Evolutionary conservation across 2,329 filamentous ascomycete species (phyloP).

Genomic region (Leptographium lundbergii): DNA sequence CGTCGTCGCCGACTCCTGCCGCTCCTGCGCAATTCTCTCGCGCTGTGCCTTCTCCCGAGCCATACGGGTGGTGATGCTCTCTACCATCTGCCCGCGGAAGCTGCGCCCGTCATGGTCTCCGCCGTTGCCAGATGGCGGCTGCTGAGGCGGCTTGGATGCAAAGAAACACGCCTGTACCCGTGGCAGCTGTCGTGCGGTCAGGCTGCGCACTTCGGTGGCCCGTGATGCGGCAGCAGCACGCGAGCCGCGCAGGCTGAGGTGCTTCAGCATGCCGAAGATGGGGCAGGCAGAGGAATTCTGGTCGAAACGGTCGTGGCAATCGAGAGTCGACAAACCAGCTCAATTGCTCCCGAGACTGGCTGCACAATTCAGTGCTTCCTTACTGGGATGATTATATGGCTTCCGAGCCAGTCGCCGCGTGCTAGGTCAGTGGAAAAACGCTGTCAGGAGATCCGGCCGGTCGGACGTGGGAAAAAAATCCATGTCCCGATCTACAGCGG

Average conservation of each 20-base stretch:
- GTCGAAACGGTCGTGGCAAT: background rate
- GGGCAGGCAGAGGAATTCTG: background rate
- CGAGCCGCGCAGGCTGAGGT: background rate
- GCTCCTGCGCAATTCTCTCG: conserved; percentile 27
- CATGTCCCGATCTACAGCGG: background rate
- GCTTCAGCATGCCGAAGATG: background rate
- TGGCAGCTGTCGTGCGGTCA: background rate
- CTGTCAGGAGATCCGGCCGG: background rate
- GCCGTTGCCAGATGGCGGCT: background rate
- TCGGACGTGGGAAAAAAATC: background rate
- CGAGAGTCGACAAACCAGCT: background rate
- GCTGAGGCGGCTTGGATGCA: conserved; percentile 8
- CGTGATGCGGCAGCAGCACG: background rate
- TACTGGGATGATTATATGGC: background rate
- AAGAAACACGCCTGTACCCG: background rate
- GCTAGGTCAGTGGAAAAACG: background rate
- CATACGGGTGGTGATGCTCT: conserved; percentile 37
- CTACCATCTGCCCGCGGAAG: conserved; percentile 42
- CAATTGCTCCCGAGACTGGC: background rate
- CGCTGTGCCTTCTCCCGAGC: conserved; percentile 34
- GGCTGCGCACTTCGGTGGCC: background rate
- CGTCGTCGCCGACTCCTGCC: conserved; percentile 23
- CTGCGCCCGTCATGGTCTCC: conserved; percentile 12
- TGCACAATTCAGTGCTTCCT: background rate
- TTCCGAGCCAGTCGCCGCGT: background rate